Conservation (phyloP, 345 rosid genomes). For the Kandelia obovata region DNA sequence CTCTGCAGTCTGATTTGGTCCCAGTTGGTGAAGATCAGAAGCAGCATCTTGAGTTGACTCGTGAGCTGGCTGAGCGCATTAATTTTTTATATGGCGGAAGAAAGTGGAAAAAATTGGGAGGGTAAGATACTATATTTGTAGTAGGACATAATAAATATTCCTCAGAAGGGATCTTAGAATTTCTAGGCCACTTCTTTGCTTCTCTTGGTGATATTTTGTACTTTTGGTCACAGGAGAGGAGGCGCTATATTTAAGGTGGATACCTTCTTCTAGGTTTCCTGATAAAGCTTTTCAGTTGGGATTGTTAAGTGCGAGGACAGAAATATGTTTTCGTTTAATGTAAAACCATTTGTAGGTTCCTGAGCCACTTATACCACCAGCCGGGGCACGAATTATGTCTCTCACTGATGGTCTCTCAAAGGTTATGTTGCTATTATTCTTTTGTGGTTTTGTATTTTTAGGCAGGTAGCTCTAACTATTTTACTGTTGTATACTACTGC, state of each 20-base stretch:
- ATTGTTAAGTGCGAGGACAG: conserved; percentile 11
- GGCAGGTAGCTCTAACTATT: not conserved
- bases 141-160: conserved; percentile 7
- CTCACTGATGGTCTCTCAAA: conserved; percentile 88
- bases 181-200: not conserved
- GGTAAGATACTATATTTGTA: conserved; percentile 38
- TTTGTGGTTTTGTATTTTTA: conserved; percentile 6
- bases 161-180: conserved; percentile 7
- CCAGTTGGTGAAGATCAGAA: conserved; percentile 99
- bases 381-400: conserved; percentile 91
- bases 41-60: conserved; percentile 89
- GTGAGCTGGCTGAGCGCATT: conserved; percentile 78
- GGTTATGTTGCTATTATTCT: conserved; percentile 35
- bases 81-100: conserved; percentile 84
- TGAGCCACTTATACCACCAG: conserved; percentile 79
- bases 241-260: conserved; percentile 79
- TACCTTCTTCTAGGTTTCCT: conserved; percentile 20
- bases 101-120: conserved; percentile 97
- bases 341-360: conserved; percentile 55
- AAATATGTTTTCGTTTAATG: conserved; percentile 11
- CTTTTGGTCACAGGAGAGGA: conserved; percentile 55
- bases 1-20: conserved; percentile 79
- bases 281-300: conserved; percentile 21
- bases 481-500: not conserved
- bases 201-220: conserved; percentile 5